Conservation (phyloP, 129 eudicot species). For the Solidago caesia region DNA sequence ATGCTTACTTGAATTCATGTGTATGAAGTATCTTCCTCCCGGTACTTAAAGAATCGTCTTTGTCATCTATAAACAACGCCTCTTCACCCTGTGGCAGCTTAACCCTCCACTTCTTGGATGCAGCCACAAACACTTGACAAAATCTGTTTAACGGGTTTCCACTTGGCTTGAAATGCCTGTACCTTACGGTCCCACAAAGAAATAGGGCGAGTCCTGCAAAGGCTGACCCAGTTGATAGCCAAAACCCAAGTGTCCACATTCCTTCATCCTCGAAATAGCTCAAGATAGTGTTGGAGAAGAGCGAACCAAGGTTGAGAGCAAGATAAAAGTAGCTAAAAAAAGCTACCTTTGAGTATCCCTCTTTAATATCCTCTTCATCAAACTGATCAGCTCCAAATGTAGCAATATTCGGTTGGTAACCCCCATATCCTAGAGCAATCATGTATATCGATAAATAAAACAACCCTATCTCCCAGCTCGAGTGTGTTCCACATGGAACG, state of each 20-base stretch:
- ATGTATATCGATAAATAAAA: constrained; percentile 84
- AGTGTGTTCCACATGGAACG: constrained; percentile 52
- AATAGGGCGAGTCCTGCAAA: constrained; percentile 60
- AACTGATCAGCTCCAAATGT: constrained; percentile 97
- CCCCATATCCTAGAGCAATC: constrained; percentile 89
- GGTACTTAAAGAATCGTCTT: constrained; percentile 36
- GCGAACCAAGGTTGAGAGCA: constrained; percentile 79
- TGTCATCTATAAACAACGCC: constrained; percentile 47
- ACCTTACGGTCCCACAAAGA: constrained; percentile 71
- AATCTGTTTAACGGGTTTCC: constrained; percentile 90
- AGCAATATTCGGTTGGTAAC: constrained; percentile 96
- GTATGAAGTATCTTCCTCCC: constrained; percentile 77
- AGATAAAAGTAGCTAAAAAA: constrained; percentile 94
- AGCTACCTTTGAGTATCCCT: constrained; percentile 68
- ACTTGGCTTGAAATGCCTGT: constrained; percentile 80
- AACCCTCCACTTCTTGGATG: constrained; percentile 61
- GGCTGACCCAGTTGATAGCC: constrained; percentile 84
- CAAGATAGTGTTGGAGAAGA: constrained; percentile 81
- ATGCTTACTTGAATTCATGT: constrained; percentile 79
- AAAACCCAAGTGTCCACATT: constrained; percentile 84
- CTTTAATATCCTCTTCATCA: constrained; percentile 65
- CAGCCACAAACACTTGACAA: constrained; percentile 85
- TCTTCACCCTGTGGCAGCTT: constrained; percentile 50
- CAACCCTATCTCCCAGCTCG: constrained; percentile 67
- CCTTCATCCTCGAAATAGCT: constrained; percentile 85